Evolutionary conservation across 768 basidiomycete species (phyloP).

Genomic region (Naematelia aurantialba): DNA sequence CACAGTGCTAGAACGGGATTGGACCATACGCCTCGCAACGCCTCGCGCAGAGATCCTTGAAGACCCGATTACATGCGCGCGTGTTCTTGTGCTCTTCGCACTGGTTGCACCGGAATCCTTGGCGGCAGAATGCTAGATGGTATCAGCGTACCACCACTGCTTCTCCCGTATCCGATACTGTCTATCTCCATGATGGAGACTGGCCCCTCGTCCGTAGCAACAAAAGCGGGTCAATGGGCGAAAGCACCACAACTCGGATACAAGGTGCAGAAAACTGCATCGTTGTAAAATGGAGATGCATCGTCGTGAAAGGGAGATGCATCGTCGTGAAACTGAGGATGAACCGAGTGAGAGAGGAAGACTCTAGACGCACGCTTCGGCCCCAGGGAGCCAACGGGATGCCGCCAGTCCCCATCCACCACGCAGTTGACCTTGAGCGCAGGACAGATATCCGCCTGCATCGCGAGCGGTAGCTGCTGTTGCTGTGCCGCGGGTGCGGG

Average conservation of each 20-base stretch:
- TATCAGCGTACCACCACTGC: too few species aligned
- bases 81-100: conserved; percentile 33
- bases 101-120: conserved; percentile 38
- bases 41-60: conserved; percentile 27
- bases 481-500: background rate
- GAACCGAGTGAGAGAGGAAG: background rate
- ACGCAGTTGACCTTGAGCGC: conserved; percentile 33
- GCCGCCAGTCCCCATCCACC: conserved; percentile 32
- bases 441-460: conserved; percentile 22
- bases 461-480: background rate
- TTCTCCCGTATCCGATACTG: background rate
- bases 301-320: background rate
- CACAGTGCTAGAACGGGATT: conserved; percentile 26
- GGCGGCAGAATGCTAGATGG: conserved; percentile 29
- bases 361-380: conserved; percentile 20
- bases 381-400: conserved; percentile 32
- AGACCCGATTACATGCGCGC: conserved; percentile 30
- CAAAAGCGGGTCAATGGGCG: background rate
- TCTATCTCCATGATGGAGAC: background rate
- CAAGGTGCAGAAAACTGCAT: background rate
- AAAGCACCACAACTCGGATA: background rate
- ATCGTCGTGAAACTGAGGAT: background rate
- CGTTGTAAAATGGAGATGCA: background rate
- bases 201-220: background rate
- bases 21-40: conserved; percentile 40